A percentile compares a stretch with the other conserved stretches of the same genome.
Evolutionary conservation across 495 filamentous ascomycete genomes (phyloP).

Genomic region (Talaromyces adpressus): DNA sequence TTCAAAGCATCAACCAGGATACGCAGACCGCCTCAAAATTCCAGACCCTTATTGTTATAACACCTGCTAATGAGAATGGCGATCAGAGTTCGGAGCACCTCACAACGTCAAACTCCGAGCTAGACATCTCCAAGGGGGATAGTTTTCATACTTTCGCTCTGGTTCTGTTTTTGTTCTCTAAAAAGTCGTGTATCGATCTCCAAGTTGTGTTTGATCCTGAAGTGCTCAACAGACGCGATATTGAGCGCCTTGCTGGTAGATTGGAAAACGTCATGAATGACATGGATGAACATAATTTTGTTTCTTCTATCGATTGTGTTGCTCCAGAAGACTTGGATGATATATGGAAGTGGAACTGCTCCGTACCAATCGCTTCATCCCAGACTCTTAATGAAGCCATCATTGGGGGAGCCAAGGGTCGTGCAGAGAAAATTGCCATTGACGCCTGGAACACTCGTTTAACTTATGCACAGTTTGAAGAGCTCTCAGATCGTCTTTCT

Average conservation of each 20-base stretch:
- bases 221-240: neutral
- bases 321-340: constrained; percentile 6
- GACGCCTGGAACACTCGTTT: constrained; percentile 23
- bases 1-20: constrained; percentile 41
- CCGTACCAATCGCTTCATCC: constrained; percentile 8
- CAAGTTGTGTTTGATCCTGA: neutral
- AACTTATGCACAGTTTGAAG: constrained; percentile 27
- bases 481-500: constrained; percentile 19
- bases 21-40: constrained; percentile 47
- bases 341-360: neutral
- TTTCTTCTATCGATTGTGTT: no score
- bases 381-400: neutral
- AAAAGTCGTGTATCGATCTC: neutral
- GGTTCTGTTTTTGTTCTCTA: neutral
- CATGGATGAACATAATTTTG: constrained; percentile 2
- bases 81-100: neutral
- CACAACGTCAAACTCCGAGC: neutral
- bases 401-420: neutral
- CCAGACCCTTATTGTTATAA: constrained; percentile 41
- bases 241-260: constrained; percentile 4
- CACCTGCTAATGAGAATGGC: constrained; percentile 14
- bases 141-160: neutral
- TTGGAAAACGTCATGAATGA: neutral
- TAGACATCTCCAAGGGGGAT: neutral
- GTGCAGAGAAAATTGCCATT: neutral